Base-by-base conservation (phyloP, 164 flowering plant species). In the Umbilicus rupestris region DNA sequence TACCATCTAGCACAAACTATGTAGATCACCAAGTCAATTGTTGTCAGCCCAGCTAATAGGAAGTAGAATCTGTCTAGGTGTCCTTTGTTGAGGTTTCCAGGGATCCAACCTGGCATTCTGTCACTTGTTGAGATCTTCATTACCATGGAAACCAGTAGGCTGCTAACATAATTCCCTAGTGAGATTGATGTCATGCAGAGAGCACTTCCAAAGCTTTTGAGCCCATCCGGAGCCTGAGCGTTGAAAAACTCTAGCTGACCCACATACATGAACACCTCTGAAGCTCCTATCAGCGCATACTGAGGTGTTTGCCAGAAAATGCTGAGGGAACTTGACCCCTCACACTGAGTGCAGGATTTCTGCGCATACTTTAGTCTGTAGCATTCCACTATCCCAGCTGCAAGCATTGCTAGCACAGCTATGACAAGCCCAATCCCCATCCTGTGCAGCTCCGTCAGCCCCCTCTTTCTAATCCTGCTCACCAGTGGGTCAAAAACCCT, bases 11-110 rank as follows among this genome's bases (percentile, higher is more conserved):
- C 55, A 49, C 55, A 49, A 22, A 26, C 55, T 49, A 49, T 49
- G 55, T 49, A 49, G 55, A 49, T 49, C 26, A 49, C 55, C 55
- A 49, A 49, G 55, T 49, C 55, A 49, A 49, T 49, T 49, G 55
- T 49, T 6, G 55, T 49, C 26, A 49, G 55, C 7, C 55, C 55
- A 49, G 55, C 55, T 49, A 49, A 20, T 6, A 49, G 55, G 26
- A 49, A 49, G 55, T 49, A 49, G 55, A 49, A 49, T 49, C 55
- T 49, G 55, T 49, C 55, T 20, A 49, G 7, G 55, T 49, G 55
- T 49, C 55, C 55, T n/a, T 49, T 49, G 55, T 49, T 49, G 55
- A 49, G 55, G 28, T 49, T 49, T 49, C 55, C 55, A 49, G 26
- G 55, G 3, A 49, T 49, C 55, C 55, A 49, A n/a, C 55, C 12